Base-by-base conservation (phyloP, 352 stramenopile genomes). In the Stramenopiles sp. region DNA sequence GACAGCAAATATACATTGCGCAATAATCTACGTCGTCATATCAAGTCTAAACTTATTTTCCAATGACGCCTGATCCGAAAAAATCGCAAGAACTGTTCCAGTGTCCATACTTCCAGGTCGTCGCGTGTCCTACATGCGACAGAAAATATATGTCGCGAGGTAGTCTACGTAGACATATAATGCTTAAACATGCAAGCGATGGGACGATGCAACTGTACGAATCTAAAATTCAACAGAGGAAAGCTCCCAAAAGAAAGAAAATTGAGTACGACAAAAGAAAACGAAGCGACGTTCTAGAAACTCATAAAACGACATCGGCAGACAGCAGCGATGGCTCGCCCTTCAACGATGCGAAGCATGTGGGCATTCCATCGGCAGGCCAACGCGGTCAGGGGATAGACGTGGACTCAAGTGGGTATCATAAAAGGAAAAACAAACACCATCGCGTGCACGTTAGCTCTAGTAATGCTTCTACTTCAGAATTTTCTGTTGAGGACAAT, bases 111-210 rank as follows among this genome's bases (percentile, higher is more conserved):
- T 78, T 4, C 71, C 31, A 4, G 8, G 71, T 33, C 71, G 31
- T 78, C 22, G 14, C 8, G 22, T 78, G 71, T 33, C 30, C 31
- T 14, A 8, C 4, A 33, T 78, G 71, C 22, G 31, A 78, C 8
- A 14, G 4, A 33, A 78, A 14, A 14, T 78, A 78, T 33, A 33
- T 4, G 4, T 78, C 71, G 4, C 71, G 31, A 14, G 71, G 14
- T 78, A 78, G 71, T 78, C 22, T 78, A 78, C 4, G 71, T 4
- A 4, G 71, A 8, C 71, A 78, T 78, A 78, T 78, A 14, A 78
- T 14, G 14, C 1, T 14, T 8, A 78, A 78, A 78, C 71, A 78
- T 14, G 8, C 4, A 78, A 78, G 22, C 4, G 71, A 33, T 33
- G 31, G 14, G 1, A 78, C 31, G 4, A 4, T 78, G 4, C 1